Evolutionary conservation across 345 rosid genomes (phyloP), one percentile per base, ranked within the genome.

Genomic region (Lagerstroemia speciosa): DNA sequence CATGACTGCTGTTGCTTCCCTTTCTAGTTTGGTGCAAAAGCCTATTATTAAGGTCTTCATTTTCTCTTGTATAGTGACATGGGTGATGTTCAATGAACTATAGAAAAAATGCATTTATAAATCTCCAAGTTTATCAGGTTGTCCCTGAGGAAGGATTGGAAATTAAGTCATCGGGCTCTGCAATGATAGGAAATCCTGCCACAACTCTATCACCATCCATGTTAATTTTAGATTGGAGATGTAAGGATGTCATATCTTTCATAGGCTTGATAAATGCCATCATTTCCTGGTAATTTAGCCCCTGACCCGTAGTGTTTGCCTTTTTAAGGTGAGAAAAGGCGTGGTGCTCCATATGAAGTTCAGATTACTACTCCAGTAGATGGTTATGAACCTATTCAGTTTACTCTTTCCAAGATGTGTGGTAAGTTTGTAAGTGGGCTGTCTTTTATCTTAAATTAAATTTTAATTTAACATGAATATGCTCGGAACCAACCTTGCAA

Each of bases 121-220:
- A 50, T 36, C 29, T 19, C 7, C 36, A 60, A 48, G 38, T 57
- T 57, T 30, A n/a, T 69, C 36, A 89, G 96, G 84, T 94, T 79
- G 71, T 58, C 81, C 97, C 98, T 11, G 90, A 86, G 69, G 79
- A 77, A 53, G 98, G 93, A 62, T 83, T 91, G 79, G 71, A 77
- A 53, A 83, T 94, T 67, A 83, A 67, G 50, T 71, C 87, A 73
- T 80, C 88, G 31, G 98, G 98, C 46, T 84, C 92, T 29, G 97
- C 79, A 1, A 79, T 88, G 33, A 75, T 75, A 31, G 95, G 85
- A 74, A 84, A 73, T 40, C 83, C 83, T 71, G 96, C 97, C 24
- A 88, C 99, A 69, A 91, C 99, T 67, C 76, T 94, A 79, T 81
- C 98, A 29, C 99, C 98, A 17, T 77, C 97, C 30, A 70, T 85